phyloP scores from a whole-genome alignment of 2,329 filamentous ascomycete genomes.

The Macrophomina tecta region DNA sequence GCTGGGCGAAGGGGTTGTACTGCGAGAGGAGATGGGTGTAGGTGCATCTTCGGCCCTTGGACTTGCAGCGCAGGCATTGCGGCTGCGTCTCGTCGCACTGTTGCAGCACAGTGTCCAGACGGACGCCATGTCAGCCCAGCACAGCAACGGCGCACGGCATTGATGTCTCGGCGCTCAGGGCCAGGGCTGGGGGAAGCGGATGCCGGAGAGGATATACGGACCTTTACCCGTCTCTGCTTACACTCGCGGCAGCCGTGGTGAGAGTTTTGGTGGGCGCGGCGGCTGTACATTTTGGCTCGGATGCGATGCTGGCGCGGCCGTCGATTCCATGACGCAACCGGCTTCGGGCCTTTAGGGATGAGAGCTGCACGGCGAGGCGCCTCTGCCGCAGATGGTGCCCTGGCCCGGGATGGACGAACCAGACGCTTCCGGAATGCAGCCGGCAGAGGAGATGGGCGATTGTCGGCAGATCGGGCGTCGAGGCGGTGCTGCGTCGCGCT shows the following conservation, averaged over 20 bases:
- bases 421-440: not conserved
- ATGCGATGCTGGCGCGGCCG: not conserved
- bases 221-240: constrained; percentile 18
- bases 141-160: not conserved
- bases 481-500: not conserved
- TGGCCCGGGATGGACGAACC: not conserved
- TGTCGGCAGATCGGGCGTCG: not conserved
- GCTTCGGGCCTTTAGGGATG: not conserved
- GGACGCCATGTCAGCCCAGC: not conserved
- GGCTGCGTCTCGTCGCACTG: constrained; percentile 23
- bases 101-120: not conserved
- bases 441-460: not conserved
- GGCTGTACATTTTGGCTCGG: constrained; percentile 1
- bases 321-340: constrained; percentile 1
- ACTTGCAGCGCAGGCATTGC: constrained; percentile 12
- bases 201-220: not conserved
- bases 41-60: constrained; percentile 11
- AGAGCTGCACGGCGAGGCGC: not conserved
- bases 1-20: constrained; percentile 14
- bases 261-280: constrained; percentile 10
- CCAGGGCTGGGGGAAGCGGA: not conserved
- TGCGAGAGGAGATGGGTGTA: constrained; percentile 10
- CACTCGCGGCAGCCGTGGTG: constrained; percentile 21
- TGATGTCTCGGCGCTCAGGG: not conserved
- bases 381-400: constrained; percentile 6